Conservation (phyloP, 768 basidiomycete species). For the Lactarius indigo region DNA sequence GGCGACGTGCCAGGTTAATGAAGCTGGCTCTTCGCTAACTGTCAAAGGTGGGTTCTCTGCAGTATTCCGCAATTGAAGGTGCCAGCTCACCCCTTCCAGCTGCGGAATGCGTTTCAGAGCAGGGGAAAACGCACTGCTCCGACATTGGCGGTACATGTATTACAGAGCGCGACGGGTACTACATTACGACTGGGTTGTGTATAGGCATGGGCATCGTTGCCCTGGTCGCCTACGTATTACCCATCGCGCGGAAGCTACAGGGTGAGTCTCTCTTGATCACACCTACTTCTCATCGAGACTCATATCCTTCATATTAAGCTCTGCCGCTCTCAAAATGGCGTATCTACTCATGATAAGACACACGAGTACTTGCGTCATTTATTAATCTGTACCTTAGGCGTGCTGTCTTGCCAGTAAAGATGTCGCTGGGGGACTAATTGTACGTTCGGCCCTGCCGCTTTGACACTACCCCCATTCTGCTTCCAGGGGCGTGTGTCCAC, state of each 20-base stretch:
- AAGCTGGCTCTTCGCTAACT: slow-evolving; percentile 48
- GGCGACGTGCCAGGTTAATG: slow-evolving; percentile 75
- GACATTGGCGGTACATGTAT: slow-evolving; percentile 76
- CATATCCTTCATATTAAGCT: slow-evolving; percentile 37
- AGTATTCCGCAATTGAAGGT: background rate
- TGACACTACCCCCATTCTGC: background rate
- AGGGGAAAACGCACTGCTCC: slow-evolving; percentile 76
- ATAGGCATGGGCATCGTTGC: slow-evolving; percentile 70
- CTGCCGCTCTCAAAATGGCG: slow-evolving; percentile 72
- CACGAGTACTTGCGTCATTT: background rate
- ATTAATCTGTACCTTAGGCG: background rate
- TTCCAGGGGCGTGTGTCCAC: background rate
- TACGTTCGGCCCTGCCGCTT: background rate
- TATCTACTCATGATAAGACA: slow-evolving; percentile 43
- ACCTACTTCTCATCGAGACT: background rate
- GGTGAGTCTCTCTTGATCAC: slow-evolving; percentile 44
- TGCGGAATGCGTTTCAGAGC: slow-evolving; percentile 88
- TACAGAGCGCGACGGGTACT: slow-evolving; percentile 89
- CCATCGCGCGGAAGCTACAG: slow-evolving; percentile 83
- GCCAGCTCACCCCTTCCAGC: slow-evolving; percentile 40
- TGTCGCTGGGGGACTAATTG: background rate
- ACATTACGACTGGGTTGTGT: slow-evolving; percentile 77
- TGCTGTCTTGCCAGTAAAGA: background rate
- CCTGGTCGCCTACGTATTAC: slow-evolving; percentile 73
- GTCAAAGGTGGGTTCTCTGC: slow-evolving; percentile 46